These are phyloP conservation scores for Exophiala lecanii-corni DNA, from an alignment of 2,329 filamentous ascomycete genomes.

Conservation along the genomic window DNA sequence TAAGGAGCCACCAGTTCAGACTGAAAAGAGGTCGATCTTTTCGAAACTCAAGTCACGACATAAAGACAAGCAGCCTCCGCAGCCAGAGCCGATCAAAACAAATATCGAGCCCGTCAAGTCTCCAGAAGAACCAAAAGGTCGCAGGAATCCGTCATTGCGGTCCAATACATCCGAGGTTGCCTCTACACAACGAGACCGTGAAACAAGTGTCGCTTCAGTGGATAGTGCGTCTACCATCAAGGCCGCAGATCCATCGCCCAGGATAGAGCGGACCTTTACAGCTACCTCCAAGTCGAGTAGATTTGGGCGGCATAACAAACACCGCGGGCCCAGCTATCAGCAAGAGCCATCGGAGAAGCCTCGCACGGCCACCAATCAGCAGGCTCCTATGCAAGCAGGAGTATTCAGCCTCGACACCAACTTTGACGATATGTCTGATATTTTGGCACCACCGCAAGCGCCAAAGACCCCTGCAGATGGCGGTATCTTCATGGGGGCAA, in stretches of 20 bases:
- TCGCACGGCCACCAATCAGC: conserved; percentile 37
- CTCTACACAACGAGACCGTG: conserved; percentile 25
- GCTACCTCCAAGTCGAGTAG: conserved; percentile 22
- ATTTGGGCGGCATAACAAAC: conserved; percentile 18
- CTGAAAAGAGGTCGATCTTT: conserved; percentile 47
- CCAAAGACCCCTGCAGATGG: conserved; percentile 60
- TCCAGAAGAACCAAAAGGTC: conserved; percentile 22
- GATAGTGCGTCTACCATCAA: conserved; percentile 31
- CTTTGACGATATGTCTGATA: conserved; percentile 85
- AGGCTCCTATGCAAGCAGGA: conserved; percentile 43
- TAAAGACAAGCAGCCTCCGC: conserved; percentile 38
- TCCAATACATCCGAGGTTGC: conserved; percentile 10
- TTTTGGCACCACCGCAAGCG: conserved; percentile 62
- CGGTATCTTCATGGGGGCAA: conserved; percentile 34
- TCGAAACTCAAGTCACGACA: conserved; percentile 50
- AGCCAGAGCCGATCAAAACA: conserved; percentile 23
- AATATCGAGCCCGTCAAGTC: conserved; percentile 22
- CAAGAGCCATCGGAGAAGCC: conserved; percentile 50
- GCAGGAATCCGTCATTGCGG: conserved; percentile 17
- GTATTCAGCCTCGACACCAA: conserved; percentile 83
- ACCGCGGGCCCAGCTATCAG: conserved; percentile 27
- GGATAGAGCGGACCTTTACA: conserved; percentile 25
- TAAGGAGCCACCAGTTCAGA: conserved; percentile 35
- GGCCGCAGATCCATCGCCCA: conserved; percentile 24
- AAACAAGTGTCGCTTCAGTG: conserved; percentile 30